Conservation (phyloP, 2,329 filamentous ascomycete species). For the Pestalotiopsis sp. region DNA sequence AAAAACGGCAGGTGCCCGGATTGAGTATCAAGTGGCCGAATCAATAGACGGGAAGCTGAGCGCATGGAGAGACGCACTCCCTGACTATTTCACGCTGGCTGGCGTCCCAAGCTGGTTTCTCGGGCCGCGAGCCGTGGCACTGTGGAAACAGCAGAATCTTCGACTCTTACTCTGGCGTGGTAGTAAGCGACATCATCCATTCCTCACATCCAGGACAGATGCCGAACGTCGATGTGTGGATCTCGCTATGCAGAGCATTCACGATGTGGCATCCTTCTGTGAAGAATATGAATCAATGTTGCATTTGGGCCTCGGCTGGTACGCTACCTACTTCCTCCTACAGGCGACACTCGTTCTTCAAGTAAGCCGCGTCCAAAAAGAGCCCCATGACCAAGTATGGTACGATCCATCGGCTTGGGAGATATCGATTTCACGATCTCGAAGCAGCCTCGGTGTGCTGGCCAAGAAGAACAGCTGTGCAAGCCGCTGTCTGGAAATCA, state of each 20-base stretch:
- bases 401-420: background rate
- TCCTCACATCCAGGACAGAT: constrained; percentile 20
- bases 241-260: constrained; percentile 38
- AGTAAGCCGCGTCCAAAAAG: background rate
- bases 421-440: background rate
- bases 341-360: constrained; percentile 43
- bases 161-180: constrained; percentile 42
- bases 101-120: constrained; percentile 35
- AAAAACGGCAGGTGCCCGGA: constrained; percentile 32
- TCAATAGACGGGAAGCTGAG: constrained; percentile 38
- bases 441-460: constrained; percentile 1
- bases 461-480: constrained; percentile 8
- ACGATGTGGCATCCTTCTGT: constrained; percentile 38
- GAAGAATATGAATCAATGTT: constrained; percentile 22
- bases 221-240: constrained; percentile 37
- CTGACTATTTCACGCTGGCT: constrained; percentile 33
- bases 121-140: constrained; percentile 37
- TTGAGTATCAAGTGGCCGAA: constrained; percentile 38
- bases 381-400: background rate
- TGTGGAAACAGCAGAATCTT: constrained; percentile 45
- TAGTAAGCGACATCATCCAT: constrained; percentile 36
- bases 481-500: constrained; percentile 5
- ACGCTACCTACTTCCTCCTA: constrained; percentile 46
- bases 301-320: constrained; percentile 40
- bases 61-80: constrained; percentile 34